phyloP scores from a whole-genome alignment of 2,329 filamentous ascomycete species.

The Penicillium sp. region DNA sequence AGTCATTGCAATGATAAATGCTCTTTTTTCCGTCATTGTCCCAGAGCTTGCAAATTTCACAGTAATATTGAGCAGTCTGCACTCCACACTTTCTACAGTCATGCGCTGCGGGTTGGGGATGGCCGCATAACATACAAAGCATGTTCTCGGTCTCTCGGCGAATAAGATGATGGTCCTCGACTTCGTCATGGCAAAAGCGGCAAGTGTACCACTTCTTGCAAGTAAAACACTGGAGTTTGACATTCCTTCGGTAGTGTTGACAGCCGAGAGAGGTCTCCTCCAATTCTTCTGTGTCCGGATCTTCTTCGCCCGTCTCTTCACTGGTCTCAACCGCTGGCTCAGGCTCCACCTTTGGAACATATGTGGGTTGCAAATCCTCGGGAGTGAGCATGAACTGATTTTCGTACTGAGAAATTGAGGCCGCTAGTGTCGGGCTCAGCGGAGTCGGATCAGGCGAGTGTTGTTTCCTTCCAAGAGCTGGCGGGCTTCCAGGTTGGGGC shows the following conservation, averaged over 20 bases:
- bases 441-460: conserved; percentile 29
- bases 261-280: conserved; percentile 68
- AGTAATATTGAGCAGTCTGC: conserved; percentile 85
- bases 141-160: conserved; percentile 87
- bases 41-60: conserved; percentile 93
- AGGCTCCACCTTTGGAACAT: conserved; percentile 50
- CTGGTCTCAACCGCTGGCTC: conserved; percentile 24
- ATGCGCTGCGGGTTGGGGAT: conserved; percentile 77
- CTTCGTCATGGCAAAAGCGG: conserved; percentile 86
- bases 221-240: conserved; percentile 89
- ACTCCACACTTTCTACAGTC: conserved; percentile 74
- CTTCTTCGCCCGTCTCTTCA: conserved; percentile 39
- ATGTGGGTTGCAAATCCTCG: conserved; percentile 67
- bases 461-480: conserved; percentile 23
- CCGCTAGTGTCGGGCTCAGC: conserved; percentile 26
- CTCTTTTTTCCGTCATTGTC: conserved; percentile 86
- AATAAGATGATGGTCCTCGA: conserved; percentile 74
- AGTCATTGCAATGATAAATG: conserved; percentile 95
- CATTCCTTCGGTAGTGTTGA: conserved; percentile 89
- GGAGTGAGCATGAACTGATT: conserved; percentile 42
- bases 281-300: conserved; percentile 47
- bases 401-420: conserved; percentile 28
- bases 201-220: conserved; percentile 94
- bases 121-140: conserved; percentile 94
- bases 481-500: conserved; percentile 31